Evolutionary conservation across 495 filamentous ascomycete genomes (phyloP), one percentile per base, ranked within the genome.

Genomic region (Neurospora discreta): DNA sequence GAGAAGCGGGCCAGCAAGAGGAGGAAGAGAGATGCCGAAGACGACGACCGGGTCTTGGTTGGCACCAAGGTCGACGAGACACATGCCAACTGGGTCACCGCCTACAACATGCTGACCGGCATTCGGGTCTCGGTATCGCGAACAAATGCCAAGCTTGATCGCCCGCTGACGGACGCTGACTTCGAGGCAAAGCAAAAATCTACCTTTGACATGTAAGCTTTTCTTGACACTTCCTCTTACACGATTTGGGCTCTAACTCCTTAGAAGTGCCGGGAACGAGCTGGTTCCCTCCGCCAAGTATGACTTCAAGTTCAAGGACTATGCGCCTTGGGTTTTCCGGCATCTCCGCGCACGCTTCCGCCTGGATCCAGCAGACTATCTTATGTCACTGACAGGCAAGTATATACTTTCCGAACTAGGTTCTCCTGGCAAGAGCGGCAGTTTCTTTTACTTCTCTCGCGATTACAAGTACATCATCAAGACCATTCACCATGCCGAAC

Each of bases 401-500:
- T 99, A 98, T 81, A 98, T 99, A 71, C 84, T 99, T 65, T 98
- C 95, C 1, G 95, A 99, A 80, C 85, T 99, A 39, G 96, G 96
- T 23, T 98, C 95, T 16, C 95, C 95, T 5, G 95, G 95, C 18
- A 99, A 99, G 84, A 97, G 94, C 81, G 96, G 96, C 20, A 97
- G 94, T 79, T 99, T 99, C 82, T 99, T 99, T 84, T 99, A 99
- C 84, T 99, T 99, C 84, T 98, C 96, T 38, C 88, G 95, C 69
- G 95, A 99, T 79, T 99, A 98, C 86, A 99, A 99, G 82, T 99
- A 99, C 82, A 99, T 99, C 81, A 99, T 99, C 89, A 99, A 99
- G 80, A 99, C 95, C 16, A 99, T 99, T 71, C 95, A 98, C 78
- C 95, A 97, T 76, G 89, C 89, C 71, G 95, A 99, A 79, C 96